Base-by-base conservation (phyloP, 2,329 filamentous ascomycete genomes). In the Tolypocladium ovalisporum region DNA sequence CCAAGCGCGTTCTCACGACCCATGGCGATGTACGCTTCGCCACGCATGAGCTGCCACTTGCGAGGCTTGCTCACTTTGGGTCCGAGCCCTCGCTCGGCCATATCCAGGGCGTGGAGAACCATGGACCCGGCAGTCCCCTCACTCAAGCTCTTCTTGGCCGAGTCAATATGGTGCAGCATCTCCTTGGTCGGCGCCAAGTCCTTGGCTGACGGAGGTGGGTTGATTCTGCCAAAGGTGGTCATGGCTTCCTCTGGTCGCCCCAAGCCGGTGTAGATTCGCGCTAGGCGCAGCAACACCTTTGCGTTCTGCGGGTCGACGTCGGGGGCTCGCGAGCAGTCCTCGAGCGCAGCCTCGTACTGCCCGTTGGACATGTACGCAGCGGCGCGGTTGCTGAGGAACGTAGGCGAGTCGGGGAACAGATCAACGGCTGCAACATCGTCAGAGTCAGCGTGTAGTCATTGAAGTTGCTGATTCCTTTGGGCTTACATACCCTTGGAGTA, bases 41-140 rank as follows among this genome's bases (percentile, higher is more conserved):
- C 93, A 39, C 90, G 85, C 85, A 99, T 87, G 60, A 97, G 77
- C 68, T 88, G 89, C 94, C 94, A 99, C 74, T 94, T 94, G 68
- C 93, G 85, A 40, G 94, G 94, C 73, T 87, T 89, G 65, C 82
- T 79, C 27, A 90, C 90, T n/a, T 84, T 82, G 13, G 77, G 66
- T 13, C 90, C 92, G 5, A 99, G 81, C 3, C 86, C 81, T 67
- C 87, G 86, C 69, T 94, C 90, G 10, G 94, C 94, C 74, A 94
- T 88, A 65, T 97, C 92, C 44, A 99, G 81, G 12, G 91, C 93
- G 72, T 94, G 90, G 56, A 96, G 78, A 19, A 89, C 90, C 92
- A 97, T 94, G 29, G 91, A 96, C 51, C 90, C 90, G 53, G 88
- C 86, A 1, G 86, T 89, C 53, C 90, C 89, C 56, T 84, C 83